phyloP scores from a whole-genome alignment of 2,329 filamentous ascomycete genomes.

The Fonsecaea pedrosoi region DNA sequence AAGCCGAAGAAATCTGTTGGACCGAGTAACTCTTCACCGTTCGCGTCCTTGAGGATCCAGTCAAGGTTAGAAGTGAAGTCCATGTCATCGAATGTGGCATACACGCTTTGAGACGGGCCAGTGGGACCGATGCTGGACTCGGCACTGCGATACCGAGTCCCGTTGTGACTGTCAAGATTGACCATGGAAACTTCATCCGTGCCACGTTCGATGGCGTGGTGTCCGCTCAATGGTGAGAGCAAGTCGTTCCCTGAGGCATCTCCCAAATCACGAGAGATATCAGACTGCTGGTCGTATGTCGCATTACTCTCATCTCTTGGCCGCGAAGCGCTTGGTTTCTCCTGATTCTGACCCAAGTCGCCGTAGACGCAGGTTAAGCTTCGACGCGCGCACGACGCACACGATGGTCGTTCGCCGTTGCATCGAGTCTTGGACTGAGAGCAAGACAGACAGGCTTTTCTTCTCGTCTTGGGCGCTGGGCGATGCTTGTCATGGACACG shows the following conservation, averaged over 20 bases:
- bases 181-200: not conserved
- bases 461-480: conserved; percentile 1
- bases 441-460: conserved; percentile 18
- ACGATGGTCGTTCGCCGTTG: conserved; percentile 6
- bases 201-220: not conserved
- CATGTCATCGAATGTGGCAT: conserved; percentile 12
- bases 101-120: not conserved
- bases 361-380: not conserved
- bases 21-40: not conserved
- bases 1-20: not conserved
- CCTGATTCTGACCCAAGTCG: not conserved
- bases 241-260: not conserved
- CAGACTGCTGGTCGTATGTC: not conserved
- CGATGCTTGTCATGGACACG: conserved; percentile 5
- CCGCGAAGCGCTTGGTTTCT: not conserved
- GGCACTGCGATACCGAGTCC: not conserved
- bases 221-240: not conserved
- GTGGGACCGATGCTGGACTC: not conserved
- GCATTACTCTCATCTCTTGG: not conserved
- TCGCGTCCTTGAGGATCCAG: conserved; percentile 13
- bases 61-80: conserved; percentile 20
- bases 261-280: not conserved
- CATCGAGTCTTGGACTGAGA: conserved; percentile 13
- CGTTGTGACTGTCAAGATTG: not conserved
- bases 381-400: not conserved